These are phyloP conservation scores for Cyberlindnera americana DNA, from an alignment of 805 yeast species.

Conservation along the genomic window DNA sequence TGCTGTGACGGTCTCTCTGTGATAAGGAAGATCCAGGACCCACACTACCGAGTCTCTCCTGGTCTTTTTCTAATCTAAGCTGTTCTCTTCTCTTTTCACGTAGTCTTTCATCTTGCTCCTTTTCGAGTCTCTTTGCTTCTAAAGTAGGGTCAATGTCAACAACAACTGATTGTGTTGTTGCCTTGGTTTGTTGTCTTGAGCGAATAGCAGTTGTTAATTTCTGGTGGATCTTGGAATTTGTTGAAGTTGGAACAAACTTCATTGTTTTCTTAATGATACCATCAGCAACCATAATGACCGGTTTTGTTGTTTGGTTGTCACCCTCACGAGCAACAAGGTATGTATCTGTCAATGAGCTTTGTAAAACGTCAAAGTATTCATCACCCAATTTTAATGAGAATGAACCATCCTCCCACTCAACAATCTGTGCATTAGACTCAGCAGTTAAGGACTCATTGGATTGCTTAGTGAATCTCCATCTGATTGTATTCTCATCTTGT, in stretches of 20 bases:
- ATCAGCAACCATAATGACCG: slow-evolving; percentile 36
- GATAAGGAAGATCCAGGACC: slow-evolving; percentile 33
- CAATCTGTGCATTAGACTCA: slow-evolving; percentile 84
- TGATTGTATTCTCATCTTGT: slow-evolving; percentile 76
- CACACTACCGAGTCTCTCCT: slow-evolving; percentile 51
- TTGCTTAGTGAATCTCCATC: slow-evolving; percentile 90
- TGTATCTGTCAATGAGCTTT: slow-evolving; percentile 63
- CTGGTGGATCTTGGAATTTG: slow-evolving; percentile 79
- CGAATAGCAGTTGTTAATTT: slow-evolving; percentile 68
- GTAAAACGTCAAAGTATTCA: slow-evolving; percentile 78
- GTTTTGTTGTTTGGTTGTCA: not conserved
- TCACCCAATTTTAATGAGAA: slow-evolving; percentile 80
- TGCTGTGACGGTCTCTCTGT: slow-evolving; percentile 15
- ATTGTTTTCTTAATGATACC: slow-evolving; percentile 60
- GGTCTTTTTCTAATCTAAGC: slow-evolving; percentile 48
- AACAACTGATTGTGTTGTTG: slow-evolving; percentile 38
- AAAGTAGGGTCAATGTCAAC: slow-evolving; percentile 62
- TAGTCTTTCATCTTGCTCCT: slow-evolving; percentile 58
- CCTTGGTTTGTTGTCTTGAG: slow-evolving; percentile 32
- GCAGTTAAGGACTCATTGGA: slow-evolving; percentile 53
- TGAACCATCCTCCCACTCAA: slow-evolving; percentile 94
- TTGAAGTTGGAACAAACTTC: slow-evolving; percentile 85
- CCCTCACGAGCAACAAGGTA: slow-evolving; percentile 57
- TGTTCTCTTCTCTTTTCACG: slow-evolving; percentile 65
- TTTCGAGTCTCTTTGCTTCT: slow-evolving; percentile 64